Percentiles rank a stretch among this genome's conserved stretches.
phyloP scores from a whole-genome alignment of 352 stramenopile species.

The Ophiocytium majus region DNA sequence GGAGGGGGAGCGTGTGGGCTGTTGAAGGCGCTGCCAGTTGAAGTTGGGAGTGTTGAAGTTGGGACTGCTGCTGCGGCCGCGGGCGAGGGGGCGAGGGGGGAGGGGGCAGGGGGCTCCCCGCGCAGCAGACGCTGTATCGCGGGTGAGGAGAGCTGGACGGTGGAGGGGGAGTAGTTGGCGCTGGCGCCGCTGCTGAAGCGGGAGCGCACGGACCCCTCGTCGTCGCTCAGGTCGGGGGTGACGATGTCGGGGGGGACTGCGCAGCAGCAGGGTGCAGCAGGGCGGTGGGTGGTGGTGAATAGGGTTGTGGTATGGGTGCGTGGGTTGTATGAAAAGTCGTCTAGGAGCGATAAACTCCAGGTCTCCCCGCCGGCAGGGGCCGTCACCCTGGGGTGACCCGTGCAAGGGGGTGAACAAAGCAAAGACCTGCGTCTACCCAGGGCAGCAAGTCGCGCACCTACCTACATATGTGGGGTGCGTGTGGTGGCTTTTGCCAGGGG shows the following conservation, averaged over 20 bases:
- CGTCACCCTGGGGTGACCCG: too few species aligned
- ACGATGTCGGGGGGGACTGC: neutral
- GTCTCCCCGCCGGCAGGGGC: too few species aligned
- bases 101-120: neutral
- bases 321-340: too few species aligned
- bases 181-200: neutral
- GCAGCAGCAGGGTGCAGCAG: neutral
- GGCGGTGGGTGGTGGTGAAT: too few species aligned
- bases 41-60: neutral
- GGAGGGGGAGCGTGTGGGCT: too few species aligned
- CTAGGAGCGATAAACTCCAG: too few species aligned
- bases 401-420: too few species aligned
- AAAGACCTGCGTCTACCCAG: too few species aligned
- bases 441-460: too few species aligned
- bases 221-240: neutral
- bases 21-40: neutral
- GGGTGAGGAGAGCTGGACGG: neutral
- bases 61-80: neutral
- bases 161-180: neutral
- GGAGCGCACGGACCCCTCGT: neutral
- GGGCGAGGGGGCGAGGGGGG: neutral
- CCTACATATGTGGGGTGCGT: too few species aligned
- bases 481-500: too few species aligned
- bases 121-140: neutral
- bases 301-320: too few species aligned